Evolutionary conservation across 148 eudicot species (phyloP), one percentile per base, ranked within the genome.

Genomic region (Salicornia ramosissima): DNA sequence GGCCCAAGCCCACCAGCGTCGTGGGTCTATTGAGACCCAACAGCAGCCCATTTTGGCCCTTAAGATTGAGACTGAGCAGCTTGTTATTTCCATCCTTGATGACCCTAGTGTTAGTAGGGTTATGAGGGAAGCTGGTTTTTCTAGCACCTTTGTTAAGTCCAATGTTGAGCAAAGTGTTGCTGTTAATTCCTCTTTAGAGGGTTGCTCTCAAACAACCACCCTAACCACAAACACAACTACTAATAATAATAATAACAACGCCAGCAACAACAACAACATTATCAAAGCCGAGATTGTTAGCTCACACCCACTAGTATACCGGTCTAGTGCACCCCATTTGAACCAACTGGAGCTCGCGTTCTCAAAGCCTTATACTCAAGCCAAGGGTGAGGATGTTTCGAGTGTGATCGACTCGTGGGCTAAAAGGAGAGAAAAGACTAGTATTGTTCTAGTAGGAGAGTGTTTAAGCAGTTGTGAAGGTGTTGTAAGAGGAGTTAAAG

Each of bases 91-190:
- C 1, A 88, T 92, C 3, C 73, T 92, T 1, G 97, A 92, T 79
- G 97, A 92, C 67, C 97, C 97, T 22, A 92, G 97, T 79, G 96
- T 92, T 24, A 92, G 97, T 75, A 81, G 97, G 76, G 97, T 90
- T 43, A 86, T 92, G 94, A 82, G 94, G 39, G 97, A 92, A 74
- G 97, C 97, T 64, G 91, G 96, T 4, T 92, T 92, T 74, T 83
- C 91, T 10, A 92, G 97, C 70, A 75, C 96, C 1, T 86, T 82
- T 75, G 88, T 92, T 4, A 92, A 92, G 80, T 61, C 83, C 50
- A 84, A 86, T 28, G 90, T 92, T 7, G 93, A 92, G 36, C 85
- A 90, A 73, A 74, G 82, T 52, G 74, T 86, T 16, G 8, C 85
- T 16, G 8, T 3, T 8, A 36, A 36, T 36, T 54, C 76, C 34